Base-by-base conservation (phyloP, 164 flowering plant species). In the Macadamia integrifolia region DNA sequence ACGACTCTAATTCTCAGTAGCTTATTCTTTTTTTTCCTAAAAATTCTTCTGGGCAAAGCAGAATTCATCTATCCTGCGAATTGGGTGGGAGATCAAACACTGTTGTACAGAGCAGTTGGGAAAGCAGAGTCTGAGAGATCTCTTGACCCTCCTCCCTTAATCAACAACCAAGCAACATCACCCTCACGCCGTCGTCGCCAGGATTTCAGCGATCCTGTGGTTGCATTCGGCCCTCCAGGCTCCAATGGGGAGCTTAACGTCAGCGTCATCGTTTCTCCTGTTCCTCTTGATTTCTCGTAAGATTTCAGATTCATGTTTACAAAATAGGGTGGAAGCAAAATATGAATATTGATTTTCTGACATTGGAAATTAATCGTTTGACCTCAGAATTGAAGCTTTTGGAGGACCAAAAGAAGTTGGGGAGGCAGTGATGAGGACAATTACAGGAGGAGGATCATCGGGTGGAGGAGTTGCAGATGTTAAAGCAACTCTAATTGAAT, bases 201-300 rank as follows among this genome's bases (percentile, higher is more conserved):
- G 59, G 77, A 77, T 65, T 63, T 83, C 9, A 92, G 67, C 60
- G 99, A 90, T 65, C 50, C 50, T 8, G 50, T 46, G 13, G 50
- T 46, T 46, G 50, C 50, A 46, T 46, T 46, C 7, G 50, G 50
- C 50, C 50, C 50, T 46, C 50, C 50, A 46, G 96, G 94, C 3
- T 84, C 98, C 3, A 85, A 56, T 29, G 99, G 99, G 28, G 99
- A 92, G 84, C 96, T 92, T 68, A 92, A 95, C 60, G 92, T 92
- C 49, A 95, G 99, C 62, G 94, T 92, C 75, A 86, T 95, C 61
- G 96, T 88, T 52, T 86, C 99, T 1, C 84, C 87, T 0, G 93
- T 90, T 35, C 82, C 97, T 15, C 81, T 61, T 9, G 87, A 86
- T 74, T 95, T 95, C 86, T 82, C 92, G 98, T 88, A 53, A 87